Evolutionary conservation across 2,329 filamentous ascomycete species (phyloP), one percentile per base, ranked within the genome.

Genomic region (Beauveria caledonica): DNA sequence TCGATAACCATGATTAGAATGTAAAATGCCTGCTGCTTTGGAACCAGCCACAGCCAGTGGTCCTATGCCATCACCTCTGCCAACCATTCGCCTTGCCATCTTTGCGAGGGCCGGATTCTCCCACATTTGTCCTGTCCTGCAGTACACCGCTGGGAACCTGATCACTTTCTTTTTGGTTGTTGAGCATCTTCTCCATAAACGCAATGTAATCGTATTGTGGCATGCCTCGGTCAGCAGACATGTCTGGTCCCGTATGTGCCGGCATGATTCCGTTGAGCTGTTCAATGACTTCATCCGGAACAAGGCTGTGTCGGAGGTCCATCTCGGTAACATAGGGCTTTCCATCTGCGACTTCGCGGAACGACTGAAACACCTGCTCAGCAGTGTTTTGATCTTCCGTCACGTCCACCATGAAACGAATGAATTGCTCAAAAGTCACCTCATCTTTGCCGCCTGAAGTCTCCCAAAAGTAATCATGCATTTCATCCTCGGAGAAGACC

Each of bases 311-410:
- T 62, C 93, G 85, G 61, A 99, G 83, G 73, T 99, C 94, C 78
- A 99, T 89, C 76, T 99, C 94, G 5, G 94, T 99, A 45, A 99
- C 94, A 73, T 99, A 99, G 11, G 93, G 92, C 80, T 99, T 99
- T 66, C 94, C 94, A 77, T 99, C 94, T 19, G 94, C 94, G 50
- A 99, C 94, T 75, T 99, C 94, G 61, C 87, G 86, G 84, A 99
- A 99, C 64, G 89, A 95, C 76, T 99, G 93, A 78, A 94, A 97
- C 5, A 99, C 94, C 74, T 99, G 94, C 75, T 97, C 94, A 13
- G 94, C 94, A 4, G 92, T 97, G 73, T 99, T 97, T 76, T 99
- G 94, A 71, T 99, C 94, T 75, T 99, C 94, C 13, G 94, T 99
- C 54, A 97, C 94, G 67, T 96, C 91, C 52, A 99, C 94, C 94